These are phyloP conservation scores for Triangularia setosa DNA, from an alignment of 2,329 filamentous ascomycete genomes.

Conservation along the genomic window DNA sequence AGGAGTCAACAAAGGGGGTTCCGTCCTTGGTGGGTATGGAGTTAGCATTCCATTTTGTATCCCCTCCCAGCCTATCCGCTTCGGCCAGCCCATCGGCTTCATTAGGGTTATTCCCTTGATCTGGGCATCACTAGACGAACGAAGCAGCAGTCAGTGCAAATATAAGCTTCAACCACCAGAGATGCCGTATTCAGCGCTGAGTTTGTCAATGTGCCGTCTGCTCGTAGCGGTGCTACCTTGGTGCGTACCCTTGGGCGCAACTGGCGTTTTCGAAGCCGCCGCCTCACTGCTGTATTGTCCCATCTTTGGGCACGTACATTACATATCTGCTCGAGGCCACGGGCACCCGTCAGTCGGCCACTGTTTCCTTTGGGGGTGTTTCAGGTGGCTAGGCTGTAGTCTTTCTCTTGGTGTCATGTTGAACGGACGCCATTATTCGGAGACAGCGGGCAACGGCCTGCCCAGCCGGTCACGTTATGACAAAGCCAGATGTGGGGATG, in stretches of 20 bases:
- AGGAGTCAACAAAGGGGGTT: slow-evolving; percentile 1
- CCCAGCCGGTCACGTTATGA: neutral
- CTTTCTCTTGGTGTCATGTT: too few species aligned
- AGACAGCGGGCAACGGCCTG: neutral
- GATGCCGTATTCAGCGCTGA: neutral
- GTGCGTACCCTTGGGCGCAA: neutral
- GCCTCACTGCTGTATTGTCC: neutral
- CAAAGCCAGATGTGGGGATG: neutral
- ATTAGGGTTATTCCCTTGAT: neutral
- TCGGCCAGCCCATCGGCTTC: neutral
- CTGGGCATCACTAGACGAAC: neutral
- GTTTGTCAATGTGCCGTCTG: neutral
- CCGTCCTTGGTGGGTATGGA: neutral
- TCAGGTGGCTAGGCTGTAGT: slow-evolving; percentile 9
- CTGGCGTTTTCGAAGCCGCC: neutral
- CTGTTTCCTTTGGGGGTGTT: slow-evolving; percentile 6
- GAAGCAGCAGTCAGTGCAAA: slow-evolving; percentile 2
- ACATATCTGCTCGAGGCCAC: neutral
- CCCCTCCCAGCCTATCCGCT: slow-evolving; percentile 1
- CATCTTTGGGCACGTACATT: neutral
- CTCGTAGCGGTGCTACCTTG: neutral
- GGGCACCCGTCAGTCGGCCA: neutral
- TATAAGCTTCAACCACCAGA: neutral
- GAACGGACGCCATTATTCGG: too few species aligned
- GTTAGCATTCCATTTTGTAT: neutral